Evolutionary conservation across 345 rosid genomes (phyloP), one percentile per base, ranked within the genome.

Genomic region (Moricandia moricandioides): DNA sequence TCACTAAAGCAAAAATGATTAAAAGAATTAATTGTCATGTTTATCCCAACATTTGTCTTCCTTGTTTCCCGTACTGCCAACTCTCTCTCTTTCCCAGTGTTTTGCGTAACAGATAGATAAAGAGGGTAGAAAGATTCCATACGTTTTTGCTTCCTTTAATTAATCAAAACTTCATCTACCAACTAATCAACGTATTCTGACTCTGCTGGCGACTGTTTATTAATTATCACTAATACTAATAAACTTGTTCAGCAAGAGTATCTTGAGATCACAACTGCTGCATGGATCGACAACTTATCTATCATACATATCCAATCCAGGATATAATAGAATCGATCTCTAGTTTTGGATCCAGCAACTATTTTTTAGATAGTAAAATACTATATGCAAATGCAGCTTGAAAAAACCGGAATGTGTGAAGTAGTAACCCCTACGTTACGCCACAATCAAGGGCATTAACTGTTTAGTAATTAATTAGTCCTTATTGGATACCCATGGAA

Each of bases 41-140:
- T 72, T 78, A 72, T 72, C 74, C 81, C 81, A 73, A 78, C 81
- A 78, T 72, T 17, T 55, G 78, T 65, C 70, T 62, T 67, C 78
- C 81, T 72, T 78, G 81, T 73, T 78, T 73, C 81, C 81, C 81
- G 66, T 73, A 67, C 40, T 61, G 67, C 61, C 40, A 72, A 67
- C 74, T 78, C 73, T 67, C 69, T 33, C n/a, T 21, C 24, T 67
- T 65, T 33, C n/a, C 2, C 24, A 21, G 63, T 72, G 81, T 78
- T 78, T 78, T 72, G 66, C 73, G 56, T 78, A 61, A 72, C 73
- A 72, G 77, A 39, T 72, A 67, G 58, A 52, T 40, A 51, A 72
- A 45, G 31, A 21, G 33, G 56, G 56, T 67, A 18, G 81, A 60
- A 78, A 78, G 78, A 78, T 78, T 78, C 81, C 74, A 39, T 78